Conservation (phyloP, 163 green algal species). For the Chlorella variabilis region DNA sequence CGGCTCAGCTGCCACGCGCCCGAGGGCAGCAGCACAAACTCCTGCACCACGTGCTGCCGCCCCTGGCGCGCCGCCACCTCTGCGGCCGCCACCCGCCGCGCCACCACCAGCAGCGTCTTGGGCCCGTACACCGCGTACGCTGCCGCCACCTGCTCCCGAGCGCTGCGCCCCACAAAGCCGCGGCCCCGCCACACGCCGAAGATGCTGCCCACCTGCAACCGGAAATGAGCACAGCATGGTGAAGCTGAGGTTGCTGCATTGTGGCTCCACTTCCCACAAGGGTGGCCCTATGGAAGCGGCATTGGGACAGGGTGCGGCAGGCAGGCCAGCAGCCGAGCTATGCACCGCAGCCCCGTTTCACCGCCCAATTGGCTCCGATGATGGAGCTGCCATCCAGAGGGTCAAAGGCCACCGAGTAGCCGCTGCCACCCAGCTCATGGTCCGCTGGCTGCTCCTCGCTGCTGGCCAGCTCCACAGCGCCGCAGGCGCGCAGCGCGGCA, state of each 20-base stretch:
- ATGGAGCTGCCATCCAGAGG: conserved; percentile 87
- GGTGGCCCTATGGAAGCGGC: no score
- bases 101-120: conserved; percentile 78
- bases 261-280: no score
- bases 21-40: conserved; percentile 55
- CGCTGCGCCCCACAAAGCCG: conserved; percentile 46
- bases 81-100: conserved; percentile 28
- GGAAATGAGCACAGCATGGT: neutral
- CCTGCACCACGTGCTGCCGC: conserved; percentile 47
- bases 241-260: neutral
- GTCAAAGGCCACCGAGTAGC: conserved; percentile 81
- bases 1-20: conserved; percentile 48
- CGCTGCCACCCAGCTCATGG: conserved; percentile 49
- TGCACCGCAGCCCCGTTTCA: conserved; percentile 36
- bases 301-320: no score
- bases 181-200: conserved; percentile 60
- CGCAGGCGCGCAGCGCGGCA: conserved; percentile 54
- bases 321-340: neutral
- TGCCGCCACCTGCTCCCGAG: conserved; percentile 66
- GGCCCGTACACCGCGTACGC: conserved; percentile 70
- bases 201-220: conserved; percentile 54
- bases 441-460: conserved; percentile 75
- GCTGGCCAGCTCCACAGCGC: conserved; percentile 64
- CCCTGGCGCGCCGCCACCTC: neutral
- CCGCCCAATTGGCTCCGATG: conserved; percentile 78